These are phyloP conservation scores for Seiridium unicorne DNA, from an alignment of 2,329 filamentous ascomycete species.

Conservation along the genomic window DNA sequence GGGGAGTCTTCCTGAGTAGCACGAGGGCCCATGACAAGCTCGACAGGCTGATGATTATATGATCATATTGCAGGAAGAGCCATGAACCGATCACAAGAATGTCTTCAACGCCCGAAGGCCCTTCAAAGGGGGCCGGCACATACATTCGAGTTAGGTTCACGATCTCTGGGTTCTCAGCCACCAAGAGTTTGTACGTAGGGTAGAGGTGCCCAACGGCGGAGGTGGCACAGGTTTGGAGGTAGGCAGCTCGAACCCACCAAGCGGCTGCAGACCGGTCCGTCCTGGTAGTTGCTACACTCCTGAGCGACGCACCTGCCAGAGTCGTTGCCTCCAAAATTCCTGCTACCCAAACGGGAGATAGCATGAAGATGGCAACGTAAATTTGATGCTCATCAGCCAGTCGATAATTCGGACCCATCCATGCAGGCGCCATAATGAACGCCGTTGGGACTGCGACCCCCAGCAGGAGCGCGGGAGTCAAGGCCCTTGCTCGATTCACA, in stretches of 20 bases:
- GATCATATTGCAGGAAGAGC: constrained; percentile 25
- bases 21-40: constrained; percentile 20
- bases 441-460: constrained; percentile 20
- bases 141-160: constrained; percentile 17
- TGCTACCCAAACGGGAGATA: neutral
- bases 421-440: constrained; percentile 20
- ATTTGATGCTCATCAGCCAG: constrained; percentile 17
- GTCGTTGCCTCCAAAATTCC: neutral
- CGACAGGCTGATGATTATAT: constrained; percentile 21
- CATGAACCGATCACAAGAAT: constrained; percentile 18
- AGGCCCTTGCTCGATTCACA: constrained; percentile 13
- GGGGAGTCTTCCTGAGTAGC: neutral
- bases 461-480: constrained; percentile 21
- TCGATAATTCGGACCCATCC: constrained; percentile 17
- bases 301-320: neutral
- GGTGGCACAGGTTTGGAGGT: constrained; percentile 16
- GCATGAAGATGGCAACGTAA: constrained; percentile 21
- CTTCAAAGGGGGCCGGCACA: constrained; percentile 14
- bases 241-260: constrained; percentile 17
- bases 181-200: constrained; percentile 12
- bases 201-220: constrained; percentile 19
- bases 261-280: neutral
- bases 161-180: constrained; percentile 10
- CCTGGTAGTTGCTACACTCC: neutral
- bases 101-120: constrained; percentile 14